Evolutionary conservation across 2,329 filamentous ascomycete genomes (phyloP), one percentile per base, ranked within the genome.

Genomic region (Xylogone sp.): DNA sequence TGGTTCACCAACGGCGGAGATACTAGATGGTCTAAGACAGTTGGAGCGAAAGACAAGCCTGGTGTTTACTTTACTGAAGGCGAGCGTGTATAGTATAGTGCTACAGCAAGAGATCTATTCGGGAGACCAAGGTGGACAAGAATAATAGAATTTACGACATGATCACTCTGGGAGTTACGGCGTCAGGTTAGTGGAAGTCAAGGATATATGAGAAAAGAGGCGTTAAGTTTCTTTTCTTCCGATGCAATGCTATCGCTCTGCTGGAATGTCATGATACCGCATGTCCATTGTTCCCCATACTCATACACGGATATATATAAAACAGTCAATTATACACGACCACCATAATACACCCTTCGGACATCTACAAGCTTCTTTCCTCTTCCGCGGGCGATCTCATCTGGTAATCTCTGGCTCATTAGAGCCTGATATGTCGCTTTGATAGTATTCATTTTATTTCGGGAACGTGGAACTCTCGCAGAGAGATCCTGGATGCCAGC

Each of bases 21-120:
- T 95, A 52, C 79, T 95, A 49, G 90, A 99, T 69, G 87, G 89
- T 8, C 77, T 99, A 61, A 79, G 94, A 49, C 86, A 92, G 43
- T 76, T 99, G 50, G 94, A 99, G 76, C 80, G 94, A 62, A 97
- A 97, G 77, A 97, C 93, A 43, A 91, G 90, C 60, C 76, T 96
- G 50, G 93, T 97, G 20, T 97, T 96, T 71, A 99, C 94, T 56
- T 72, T 97, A 67, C 79, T 99, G 67, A 99, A 99, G 76, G 93
- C 94, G 18, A 97, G 93, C 70, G 94, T 99, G 57, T 99, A 99
- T 74, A 96, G 89, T 67, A 99, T 99, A 74, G 92, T 99, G 55
- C 71, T 99, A 75, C 93, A 99, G 79, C 93, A 97, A 79, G 90
- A 97, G 79, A 90, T 96, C 63, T 85, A 87, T 56, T 88, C 86